Base-by-base conservation (phyloP, 1,284 basidiomycete species). In the Microbotryum intermedium region DNA sequence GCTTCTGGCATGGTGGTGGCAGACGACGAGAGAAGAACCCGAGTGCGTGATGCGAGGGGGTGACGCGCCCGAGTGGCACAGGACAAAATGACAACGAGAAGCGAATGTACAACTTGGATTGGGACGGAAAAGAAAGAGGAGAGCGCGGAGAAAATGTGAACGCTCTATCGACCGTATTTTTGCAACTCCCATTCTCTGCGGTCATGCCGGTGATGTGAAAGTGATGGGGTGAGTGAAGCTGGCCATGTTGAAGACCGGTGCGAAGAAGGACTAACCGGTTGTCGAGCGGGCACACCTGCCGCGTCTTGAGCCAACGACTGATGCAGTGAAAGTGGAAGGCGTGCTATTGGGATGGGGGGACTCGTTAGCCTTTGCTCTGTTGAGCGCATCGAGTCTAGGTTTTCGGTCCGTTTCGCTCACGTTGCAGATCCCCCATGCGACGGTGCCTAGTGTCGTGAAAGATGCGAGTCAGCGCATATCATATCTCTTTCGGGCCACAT, bases 251-350 rank as follows among this genome's bases (percentile, higher is more conserved):
- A n/a, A 16, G 42, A 46, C 34, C 0, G 13, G 21, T 11, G 53
- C 30, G 43, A n/a, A 3, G 47, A 43, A 29, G 46, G 30, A 55
- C 65, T 46, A 43, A 71, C 70, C 88, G 83, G 78, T 99, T 99
- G 77, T 98, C 95, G 60, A 99, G 79, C 4, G 94, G 95, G 75
- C 95, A 99, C 50, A 98, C 95, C 77, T 97, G 95, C 69, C 95
- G 84, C 21, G 95, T 97, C 82, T 98, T 99, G 69, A 99, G 82
- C 95, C 95, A 99, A 55, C 95, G 85, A 23, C 93, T 95, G 74
- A 99, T 99, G 77, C 94, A 99, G 77, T 98, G 94, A 79, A 98
- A 99, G 78, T 99, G 94, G 82, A 99, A 99, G 6, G 94, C 94
- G 74, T 99, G 94, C 93, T 97, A 72, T 59, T 39, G 10, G 55